Evolutionary conservation across 345 rosid genomes (phyloP), one percentile per base, ranked within the genome.

Genomic region (Hypericum androsaemum): DNA sequence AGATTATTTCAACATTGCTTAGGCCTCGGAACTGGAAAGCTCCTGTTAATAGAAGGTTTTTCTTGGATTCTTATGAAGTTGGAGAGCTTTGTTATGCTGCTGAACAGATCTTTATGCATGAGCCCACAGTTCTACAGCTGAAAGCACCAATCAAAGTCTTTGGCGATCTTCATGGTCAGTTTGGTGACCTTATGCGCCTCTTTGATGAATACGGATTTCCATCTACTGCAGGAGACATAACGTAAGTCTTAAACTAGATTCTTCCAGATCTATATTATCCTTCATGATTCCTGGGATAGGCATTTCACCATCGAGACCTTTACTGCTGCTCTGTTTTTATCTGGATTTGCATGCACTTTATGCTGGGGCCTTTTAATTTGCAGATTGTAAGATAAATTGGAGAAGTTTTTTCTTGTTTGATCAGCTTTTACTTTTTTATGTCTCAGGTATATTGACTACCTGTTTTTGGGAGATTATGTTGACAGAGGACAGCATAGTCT

Each of bases 151-250:
- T 85, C 47, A 92, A 92, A 75, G 88, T 92, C 52, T 92, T 92
- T 56, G 98, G 97, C 11, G 98, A 92, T 65, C 94, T 92, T 64
- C 98, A 92, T 41, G 98, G 98, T 13, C 97, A 92, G 64, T 92
- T 88, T 66, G 99, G 99, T 39, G 99, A 92, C 64, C 68, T 92
- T 50, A 92, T 88, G 98, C 78, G 95, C 57, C 69, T 88, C 12
- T 92, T 92, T 67, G 97, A 81, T 77, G 98, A 92, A 73, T 92
- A 92, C 63, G 98, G 98, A 45, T 88, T 80, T 78, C 98, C 98
- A 59, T 92, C 98, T 62, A 75, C 97, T 52, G 97, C 97, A 54
- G 97, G 98, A 67, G 98, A 92, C 63, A 88, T 92, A 42, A 88
- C 95, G 98, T 92, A 76, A 78, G 83, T 71, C 62, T 62, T n/a